Base-by-base conservation (phyloP, 2,329 filamentous ascomycete species). In the Epichloe coenophiala region DNA sequence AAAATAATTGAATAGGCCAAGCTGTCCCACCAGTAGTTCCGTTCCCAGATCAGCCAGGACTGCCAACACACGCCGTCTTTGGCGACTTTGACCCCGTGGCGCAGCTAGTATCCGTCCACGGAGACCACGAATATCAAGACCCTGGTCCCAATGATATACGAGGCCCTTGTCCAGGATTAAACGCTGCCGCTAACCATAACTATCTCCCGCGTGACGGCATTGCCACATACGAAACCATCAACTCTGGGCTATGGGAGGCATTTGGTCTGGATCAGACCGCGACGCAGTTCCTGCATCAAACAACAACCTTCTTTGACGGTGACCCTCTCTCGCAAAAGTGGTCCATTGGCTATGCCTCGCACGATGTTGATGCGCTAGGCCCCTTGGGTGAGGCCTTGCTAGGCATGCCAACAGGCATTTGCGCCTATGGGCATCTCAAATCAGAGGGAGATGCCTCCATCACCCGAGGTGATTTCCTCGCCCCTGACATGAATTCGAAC, bases 161-260 rank as follows among this genome's bases (percentile, higher is more conserved):
- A 41, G 53, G 51, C 5, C 40, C 45, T 8, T 66, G 64, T 33
- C 63, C 64, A 1, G 64, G 63, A 3, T 56, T 67, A 11, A 65
- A 66, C 39, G 58, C 57, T 2, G 50, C 64, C n/a, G 63, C 64
- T 11, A 66, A 66, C 50, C 63, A 66, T 33, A 61, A 62, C 17
- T 67, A 65, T 45, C 56, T 67, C 9, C 57, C 58, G 31, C 57
- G 61, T 7, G 54, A 61, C 17, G 63, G 65, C 19, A 55, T 60
- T 11, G 56, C 54, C 19, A 56, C 58, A 13, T 38, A 21, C 5
- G 44, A 37, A 37, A 46, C 27, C 31, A 23, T 46, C 39, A 52
- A 54, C 39, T 52, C 45, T 1, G 55, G 46, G 15, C 37, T 48
- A 13, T 48, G 46, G 46, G 23, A 48, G 19, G 46, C 46, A 2